Evolutionary conservation across 163 green algal genomes (phyloP).

Genomic region (Coccomyxa subellipsoidea): DNA sequence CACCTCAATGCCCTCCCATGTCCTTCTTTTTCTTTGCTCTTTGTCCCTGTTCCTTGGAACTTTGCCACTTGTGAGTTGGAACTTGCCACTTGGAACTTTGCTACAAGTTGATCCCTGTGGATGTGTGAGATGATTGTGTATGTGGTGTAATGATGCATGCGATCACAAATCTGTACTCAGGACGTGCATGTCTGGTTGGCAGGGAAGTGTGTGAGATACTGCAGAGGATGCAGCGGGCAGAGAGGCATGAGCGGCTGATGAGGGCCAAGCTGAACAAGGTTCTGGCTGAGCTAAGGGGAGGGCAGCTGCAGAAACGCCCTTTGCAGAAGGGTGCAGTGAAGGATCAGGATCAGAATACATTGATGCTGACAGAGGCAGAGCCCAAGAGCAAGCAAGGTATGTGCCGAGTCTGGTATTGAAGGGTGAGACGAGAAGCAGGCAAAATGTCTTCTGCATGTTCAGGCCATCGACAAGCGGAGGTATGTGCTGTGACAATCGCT

Average conservation of each 20-base stretch:
- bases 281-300: background rate
- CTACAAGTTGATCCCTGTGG: background rate
- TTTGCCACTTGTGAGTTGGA: background rate
- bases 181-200: background rate
- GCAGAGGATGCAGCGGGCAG: background rate
- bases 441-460: too few relatives aligned
- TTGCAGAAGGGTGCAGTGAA: background rate
- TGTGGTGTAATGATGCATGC: background rate
- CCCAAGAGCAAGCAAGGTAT: too few relatives aligned
- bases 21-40: background rate
- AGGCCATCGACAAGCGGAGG: too few relatives aligned
- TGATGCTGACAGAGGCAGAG: too few relatives aligned
- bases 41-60: background rate
- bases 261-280: background rate
- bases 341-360: too few relatives aligned
- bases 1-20: background rate
- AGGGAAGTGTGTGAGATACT: background rate
- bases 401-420: too few relatives aligned
- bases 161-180: too few relatives aligned
- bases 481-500: too few relatives aligned
- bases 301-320: background rate
- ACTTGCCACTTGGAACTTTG: background rate
- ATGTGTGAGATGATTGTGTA: background rate
- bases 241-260: constrained; percentile 2
- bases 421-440: too few relatives aligned